Evolutionary conservation across 768 basidiomycete genomes (phyloP), one percentile per base, ranked within the genome.

Genomic region (Boletus barrowsii): DNA sequence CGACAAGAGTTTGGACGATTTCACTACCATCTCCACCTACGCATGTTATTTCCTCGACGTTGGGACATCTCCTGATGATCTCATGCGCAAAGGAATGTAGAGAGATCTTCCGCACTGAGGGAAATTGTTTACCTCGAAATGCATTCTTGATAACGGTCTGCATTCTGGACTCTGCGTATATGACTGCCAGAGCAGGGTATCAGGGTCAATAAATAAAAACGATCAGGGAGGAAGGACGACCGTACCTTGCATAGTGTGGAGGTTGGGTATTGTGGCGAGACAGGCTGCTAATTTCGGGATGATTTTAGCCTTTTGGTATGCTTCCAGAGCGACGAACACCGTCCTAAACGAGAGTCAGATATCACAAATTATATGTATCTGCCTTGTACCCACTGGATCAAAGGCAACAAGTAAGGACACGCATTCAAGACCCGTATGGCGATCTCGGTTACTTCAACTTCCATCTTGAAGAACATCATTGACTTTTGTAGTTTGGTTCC

Each of bases 31-130:
- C 15, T 30, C 55, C 59, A 11, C 59, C 33, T 5, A 22, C 42
- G 15, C 54, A 57, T 20, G n/a, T 44, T 33, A 55, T 47, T 42
- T 54, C 37, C 36, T 60, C 56, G 13, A 62, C 22, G 36, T 47
- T 45, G 20, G 53, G 58, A 39, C 53, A 60, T 10, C 44, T 55
- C 22, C 48, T 47, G 53, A 55, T 42, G 22, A 60, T 56, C 40
- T 49, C 40, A 20, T 55, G 53, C 17, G 46, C 54, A 14, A 41
- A 47, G 11, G 17, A 42, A 33, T 53, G 51, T 5, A 56, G 33
- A 15, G 32, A 30, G 22, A 58, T 54, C 22, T 22, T 63, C 44
- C 39, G 47, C 6, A 56, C 55, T 0, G 46, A 39, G 3, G 56
- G 57, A 32, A 63, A 54, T 49, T 7, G 46, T 43, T 43, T 44